Base-by-base conservation (phyloP, 768 basidiomycete genomes). In the Calvatia gigantea region DNA sequence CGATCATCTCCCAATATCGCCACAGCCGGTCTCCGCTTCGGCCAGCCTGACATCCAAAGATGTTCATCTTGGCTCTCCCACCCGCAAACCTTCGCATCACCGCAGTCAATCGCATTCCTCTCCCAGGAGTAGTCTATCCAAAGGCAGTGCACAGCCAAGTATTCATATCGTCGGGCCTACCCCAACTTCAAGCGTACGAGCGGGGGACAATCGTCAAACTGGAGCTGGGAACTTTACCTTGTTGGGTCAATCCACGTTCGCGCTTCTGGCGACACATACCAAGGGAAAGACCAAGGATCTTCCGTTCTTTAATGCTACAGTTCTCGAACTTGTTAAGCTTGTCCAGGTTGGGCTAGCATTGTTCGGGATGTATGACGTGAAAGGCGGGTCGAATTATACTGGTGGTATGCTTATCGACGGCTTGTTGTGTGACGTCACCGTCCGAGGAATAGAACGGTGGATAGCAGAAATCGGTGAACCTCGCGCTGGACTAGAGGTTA, bases 281-380 rank as follows among this genome's bases (percentile, higher is more conserved):
- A 54, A 58, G 41, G 54, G 61, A 31, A 70, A 67, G 55, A 64
- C 70, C 3, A 73, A 72, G 38, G 73, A 76, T 54, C 67, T 66
- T 37, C 48, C 65, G 12, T 64, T 77, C 17, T 92, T 93, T 71
- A 78, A 74, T 53, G 70, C 75, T 2, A 82, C 84, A 23, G 88
- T 93, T 4, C 77, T 93, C 15, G 87, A 90, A 64, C 77, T 94
- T 25, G 83, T 93, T 60, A 85, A 82, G 65, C 73, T 90, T 59
- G 70, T 92, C 32, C 91, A 93, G 64, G 81, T 83, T 8, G 82
- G 81, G 27, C 78, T 94, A 29, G 72, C 77, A 47, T 75, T 91
- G 48, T 93, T 87, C 65, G 89, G 89, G 56, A 72, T 88, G 70
- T 89, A 70, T 50, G 60, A 59, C 33, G 21, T 60, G n/a, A 52